These are phyloP conservation scores for Pyrus pyrifolia DNA, from an alignment of 306 rosid species.

Conservation along the genomic window DNA sequence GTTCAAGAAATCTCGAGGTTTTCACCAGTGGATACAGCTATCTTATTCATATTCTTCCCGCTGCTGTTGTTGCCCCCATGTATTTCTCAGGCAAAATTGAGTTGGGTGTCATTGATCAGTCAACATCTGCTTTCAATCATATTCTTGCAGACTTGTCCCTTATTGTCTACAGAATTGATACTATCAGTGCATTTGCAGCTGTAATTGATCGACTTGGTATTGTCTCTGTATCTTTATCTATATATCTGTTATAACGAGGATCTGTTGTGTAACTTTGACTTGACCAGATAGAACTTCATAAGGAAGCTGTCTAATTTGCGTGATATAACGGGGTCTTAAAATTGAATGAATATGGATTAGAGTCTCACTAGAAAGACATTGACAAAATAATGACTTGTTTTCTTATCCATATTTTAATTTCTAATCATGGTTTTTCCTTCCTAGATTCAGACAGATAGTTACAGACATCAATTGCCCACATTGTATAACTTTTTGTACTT, in stretches of 20 bases:
- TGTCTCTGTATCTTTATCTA: conserved; percentile 7
- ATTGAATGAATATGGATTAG: background rate
- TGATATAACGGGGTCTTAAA: background rate
- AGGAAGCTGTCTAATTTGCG: background rate
- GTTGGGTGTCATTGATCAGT: conserved; percentile 95
- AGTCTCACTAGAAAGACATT: background rate
- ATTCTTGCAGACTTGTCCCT: conserved; percentile 91
- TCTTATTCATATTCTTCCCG: conserved; percentile 91
- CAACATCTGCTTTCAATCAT: conserved; percentile 94
- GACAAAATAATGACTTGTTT: no score
- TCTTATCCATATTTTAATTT: background rate
- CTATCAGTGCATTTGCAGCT: conserved; percentile 94
- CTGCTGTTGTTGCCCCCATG: conserved; percentile 98
- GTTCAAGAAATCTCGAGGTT: conserved; percentile 91
- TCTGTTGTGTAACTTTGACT: background rate
- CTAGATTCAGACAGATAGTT: background rate
- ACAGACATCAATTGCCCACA: background rate
- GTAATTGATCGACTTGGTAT: conserved; percentile 93
- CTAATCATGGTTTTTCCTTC: background rate
- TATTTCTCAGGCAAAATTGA: conserved; percentile 92
- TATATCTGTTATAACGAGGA: conserved; percentile 8
- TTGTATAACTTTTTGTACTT: background rate
- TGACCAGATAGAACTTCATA: background rate
- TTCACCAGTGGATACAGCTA: conserved; percentile 94
- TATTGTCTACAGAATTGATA: conserved; percentile 84